Base-by-base conservation (phyloP, 2,329 filamentous ascomycete genomes). In the Biscogniauxia marginata region DNA sequence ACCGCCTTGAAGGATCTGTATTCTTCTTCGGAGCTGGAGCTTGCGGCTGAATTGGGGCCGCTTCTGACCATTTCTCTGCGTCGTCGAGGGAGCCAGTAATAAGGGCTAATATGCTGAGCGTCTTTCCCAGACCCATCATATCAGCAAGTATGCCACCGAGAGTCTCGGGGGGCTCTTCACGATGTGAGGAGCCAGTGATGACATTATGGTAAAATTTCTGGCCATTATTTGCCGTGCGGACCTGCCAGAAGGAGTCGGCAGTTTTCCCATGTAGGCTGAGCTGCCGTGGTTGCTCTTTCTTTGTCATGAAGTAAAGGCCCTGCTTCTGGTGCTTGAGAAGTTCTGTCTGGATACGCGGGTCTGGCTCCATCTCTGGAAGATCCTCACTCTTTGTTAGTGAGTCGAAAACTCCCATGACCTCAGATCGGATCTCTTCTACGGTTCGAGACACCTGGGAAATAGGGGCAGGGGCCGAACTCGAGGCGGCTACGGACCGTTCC, bases 71-170 rank as follows among this genome's bases (percentile, higher is more conserved):
- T 1, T 78, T 72, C 8, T 72, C 67, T 1, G 91, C 86, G 43
- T 87, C 82, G 0, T 80, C 74, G 2, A 87, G 73, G 0, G 90
- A 90, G 24, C 82, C 82, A 1, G 86, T 79, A 11, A 96, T 76
- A 16, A 98, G 79, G 1, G 93, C 89, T 1, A 98, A 77, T 18
- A 97, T 88, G 67, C 91, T 96, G 50, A 99, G 72, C 0, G 90
- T 93, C 73, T 93, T 95, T 7, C 90, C 90, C n/a, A 93, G 77
- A 22, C 90, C 90, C 90, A 95, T 95, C 85, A 93, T 91, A 69
- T 93, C 90, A 13, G 89, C 90, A 19, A 93, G 75, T 34, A 93
- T 86, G 3, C 90, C 90, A 23, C 90, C 90, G 8, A 86, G 77
- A 1, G 86, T 85, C 63, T 91, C 84, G 1, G 83, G 78, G 0